Conservation (phyloP, 805 yeast genomes). For the Wickerhamomyces alni region DNA sequence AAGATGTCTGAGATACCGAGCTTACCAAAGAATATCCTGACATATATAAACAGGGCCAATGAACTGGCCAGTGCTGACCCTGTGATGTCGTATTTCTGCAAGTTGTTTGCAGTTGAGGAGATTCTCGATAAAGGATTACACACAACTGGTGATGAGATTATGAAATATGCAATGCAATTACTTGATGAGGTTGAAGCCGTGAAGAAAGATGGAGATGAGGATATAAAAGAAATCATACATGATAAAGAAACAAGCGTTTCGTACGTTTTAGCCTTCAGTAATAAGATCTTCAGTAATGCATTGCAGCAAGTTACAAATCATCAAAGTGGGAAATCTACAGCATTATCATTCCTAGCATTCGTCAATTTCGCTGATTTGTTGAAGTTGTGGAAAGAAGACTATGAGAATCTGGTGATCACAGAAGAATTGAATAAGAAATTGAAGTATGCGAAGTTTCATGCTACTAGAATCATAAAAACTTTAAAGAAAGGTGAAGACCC, state of each 20-base stretch:
- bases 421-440: slow-evolving; percentile 32
- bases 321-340: slow-evolving; percentile 40
- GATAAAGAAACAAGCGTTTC: slow-evolving; percentile 55
- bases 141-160: slow-evolving; percentile 45
- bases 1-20: neutral
- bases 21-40: slow-evolving; percentile 27
- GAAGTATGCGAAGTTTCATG: slow-evolving; percentile 59
- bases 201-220: slow-evolving; percentile 33
- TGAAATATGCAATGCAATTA: slow-evolving; percentile 51
- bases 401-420: slow-evolving; percentile 26
- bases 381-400: slow-evolving; percentile 34
- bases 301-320: slow-evolving; percentile 41
- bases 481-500: slow-evolving; percentile 49
- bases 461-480: slow-evolving; percentile 49
- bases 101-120: slow-evolving; percentile 65
- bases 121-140: slow-evolving; percentile 61
- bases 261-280: slow-evolving; percentile 52
- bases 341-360: slow-evolving; percentile 46
- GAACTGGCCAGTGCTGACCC: slow-evolving; percentile 60
- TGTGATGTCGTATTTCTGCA: slow-evolving; percentile 65
- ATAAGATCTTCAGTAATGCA: slow-evolving; percentile 49
- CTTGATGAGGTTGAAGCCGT: slow-evolving; percentile 66
- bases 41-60: slow-evolving; percentile 44
- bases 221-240: slow-evolving; percentile 42
- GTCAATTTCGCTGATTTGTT: slow-evolving; percentile 46